A percentile compares a stretch with the other conserved stretches of the same genome.
Conservation (phyloP, 331 rosid species). For the Pyrus hybrid region DNA sequence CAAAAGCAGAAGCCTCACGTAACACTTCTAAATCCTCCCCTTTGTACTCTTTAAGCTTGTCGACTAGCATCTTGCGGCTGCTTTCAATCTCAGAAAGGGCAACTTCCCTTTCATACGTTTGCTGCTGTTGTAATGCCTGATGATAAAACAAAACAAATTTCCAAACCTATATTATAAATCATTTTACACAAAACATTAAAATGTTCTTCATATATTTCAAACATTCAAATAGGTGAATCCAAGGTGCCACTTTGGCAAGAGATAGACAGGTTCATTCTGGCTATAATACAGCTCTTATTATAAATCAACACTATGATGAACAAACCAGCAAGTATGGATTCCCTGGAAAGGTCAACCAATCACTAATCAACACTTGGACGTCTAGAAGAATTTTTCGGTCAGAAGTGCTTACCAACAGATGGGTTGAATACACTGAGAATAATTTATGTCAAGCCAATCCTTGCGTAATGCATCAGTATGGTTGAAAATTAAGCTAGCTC, state of each 20-base stretch:
- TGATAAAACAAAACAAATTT: constrained; percentile 14
- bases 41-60: constrained; percentile 67
- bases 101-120: constrained; percentile 63
- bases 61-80: constrained; percentile 68
- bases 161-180: neutral
- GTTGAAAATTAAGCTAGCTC: too few relatives aligned
- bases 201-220: neutral
- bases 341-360: neutral
- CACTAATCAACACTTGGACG: neutral
- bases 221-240: neutral
- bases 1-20: constrained; percentile 82
- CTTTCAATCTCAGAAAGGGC: constrained; percentile 84
- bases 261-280: neutral
- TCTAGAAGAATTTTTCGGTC: neutral
- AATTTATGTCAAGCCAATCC: too few relatives aligned
- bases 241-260: neutral
- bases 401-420: too few relatives aligned
- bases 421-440: too few relatives aligned
- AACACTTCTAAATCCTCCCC: constrained; percentile 78
- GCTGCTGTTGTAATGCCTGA: constrained; percentile 77
- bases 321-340: neutral
- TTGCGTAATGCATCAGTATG: too few relatives aligned
- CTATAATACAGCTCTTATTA: neutral
- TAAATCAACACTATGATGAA: neutral
- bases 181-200: neutral